Base-by-base conservation (phyloP, 768 basidiomycete species). In the Multifurca ochricompacta region DNA sequence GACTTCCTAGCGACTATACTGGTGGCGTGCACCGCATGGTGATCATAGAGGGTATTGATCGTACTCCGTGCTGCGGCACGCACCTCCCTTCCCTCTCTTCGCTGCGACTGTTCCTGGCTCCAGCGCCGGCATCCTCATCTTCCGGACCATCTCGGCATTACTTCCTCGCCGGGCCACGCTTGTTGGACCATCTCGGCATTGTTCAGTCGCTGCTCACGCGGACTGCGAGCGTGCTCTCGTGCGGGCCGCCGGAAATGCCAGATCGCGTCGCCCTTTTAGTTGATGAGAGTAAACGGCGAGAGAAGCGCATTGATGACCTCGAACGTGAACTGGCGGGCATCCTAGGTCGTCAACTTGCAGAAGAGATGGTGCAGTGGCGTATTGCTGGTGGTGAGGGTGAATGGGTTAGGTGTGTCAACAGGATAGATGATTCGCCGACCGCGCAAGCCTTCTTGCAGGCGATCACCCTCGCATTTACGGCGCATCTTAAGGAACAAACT, bases 31-130 rank as follows among this genome's bases (percentile, higher is more conserved):
- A 77, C 63, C 75, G 92, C n/a, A 81, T 87, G 9, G 80, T 93
- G 30, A 74, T 85, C 25, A 94, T 96, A 48, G 87, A 91, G 48
- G 82, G 82, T 11, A 73, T 91, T 4, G 91, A 93, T 66, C 77
- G 83, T 37, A 88, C 84, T 65, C 85, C 85, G 82, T 90, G 90
- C 68, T 87, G 86, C 52, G 86, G 88, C 10, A 90, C 91, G 14
- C 93, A 96, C 67, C 75, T 85, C 49, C 87, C 91, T 6, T 81
- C 81, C 48, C 76, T 93, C 45, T 75, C 83, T 58, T 82, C 83
- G 62, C 75, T 87, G 28, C 81, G 87, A 62, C 70, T 89, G 48
- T 83, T 88, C 71, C 68, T 89, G 40, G 66, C 85, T 39, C 81
- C 86, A 21, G 76, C 80, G 1, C 71, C 86, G 25, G 73, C 84